Percentiles rank a stretch among this genome's conserved stretches.
Evolutionary conservation across 1,139 yeast genomes (phyloP).

Genomic region (Hyphopichia burtonii): DNA sequence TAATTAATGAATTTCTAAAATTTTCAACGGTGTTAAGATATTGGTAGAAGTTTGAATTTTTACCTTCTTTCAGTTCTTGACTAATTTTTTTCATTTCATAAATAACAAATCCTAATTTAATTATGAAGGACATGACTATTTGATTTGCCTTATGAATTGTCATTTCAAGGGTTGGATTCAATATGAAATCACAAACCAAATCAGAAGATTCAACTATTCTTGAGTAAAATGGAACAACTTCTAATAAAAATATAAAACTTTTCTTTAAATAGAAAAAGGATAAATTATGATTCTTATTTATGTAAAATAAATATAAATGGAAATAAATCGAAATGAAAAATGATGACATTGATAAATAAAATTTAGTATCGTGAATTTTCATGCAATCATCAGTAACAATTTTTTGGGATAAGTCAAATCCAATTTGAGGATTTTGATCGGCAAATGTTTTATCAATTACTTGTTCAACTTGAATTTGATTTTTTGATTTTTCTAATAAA

Average conservation of each 20-base stretch:
- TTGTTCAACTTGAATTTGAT: no score
- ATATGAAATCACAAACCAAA: constrained; percentile 36
- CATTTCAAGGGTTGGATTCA: constrained; percentile 32
- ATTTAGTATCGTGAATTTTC: neutral
- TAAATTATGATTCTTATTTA: constrained; percentile 17
- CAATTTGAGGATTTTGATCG: neutral
- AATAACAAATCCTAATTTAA: neutral
- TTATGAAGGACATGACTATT: constrained; percentile 9
- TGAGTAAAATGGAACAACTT: constrained; percentile 28
- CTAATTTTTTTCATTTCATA: constrained; percentile 3
- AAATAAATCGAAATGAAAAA: constrained; percentile 24
- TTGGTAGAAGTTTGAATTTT: constrained; percentile 1
- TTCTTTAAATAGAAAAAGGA: constrained; percentile 33
- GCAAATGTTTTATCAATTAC: neutral
- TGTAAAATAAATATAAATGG: constrained; percentile 30
- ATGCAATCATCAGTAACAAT: neutral
- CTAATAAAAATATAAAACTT: constrained; percentile 20
- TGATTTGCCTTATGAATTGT: constrained; percentile 32
- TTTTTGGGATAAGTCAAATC: neutral
- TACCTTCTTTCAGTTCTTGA: neutral
- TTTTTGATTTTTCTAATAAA: constrained; percentile 27
- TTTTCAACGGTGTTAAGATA: constrained; percentile 4
- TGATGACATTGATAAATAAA: constrained; percentile 2
- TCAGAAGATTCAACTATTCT: constrained; percentile 26
- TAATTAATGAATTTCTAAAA: constrained; percentile 3